A percentile compares a stretch with the other conserved stretches of the same genome.
Conservation (phyloP, 192 early-diverging fungal genomes). For the Mortierella antarctica region DNA sequence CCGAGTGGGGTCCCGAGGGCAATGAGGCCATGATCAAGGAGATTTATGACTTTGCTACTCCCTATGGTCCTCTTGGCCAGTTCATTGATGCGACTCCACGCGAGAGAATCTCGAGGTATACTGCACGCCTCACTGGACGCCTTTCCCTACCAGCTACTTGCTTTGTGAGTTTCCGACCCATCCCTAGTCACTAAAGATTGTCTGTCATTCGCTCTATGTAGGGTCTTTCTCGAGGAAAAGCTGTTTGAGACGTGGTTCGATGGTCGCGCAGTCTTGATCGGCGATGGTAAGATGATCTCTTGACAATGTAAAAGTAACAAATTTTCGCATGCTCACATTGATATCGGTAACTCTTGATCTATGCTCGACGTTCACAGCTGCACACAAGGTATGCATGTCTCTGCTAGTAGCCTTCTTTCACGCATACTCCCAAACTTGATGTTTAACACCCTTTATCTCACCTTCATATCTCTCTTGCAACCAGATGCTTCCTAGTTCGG, state of each 20-base stretch:
- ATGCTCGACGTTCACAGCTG: background rate
- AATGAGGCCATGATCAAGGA: constrained; percentile 35
- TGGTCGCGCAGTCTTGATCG: constrained; percentile 23
- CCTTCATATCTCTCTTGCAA: background rate
- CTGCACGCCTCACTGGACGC: too few relatives aligned
- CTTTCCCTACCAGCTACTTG: too few relatives aligned
- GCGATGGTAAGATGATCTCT: constrained; percentile 25
- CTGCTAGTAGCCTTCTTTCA: background rate
- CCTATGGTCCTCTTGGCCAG: constrained; percentile 23
- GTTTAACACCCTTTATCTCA: background rate
- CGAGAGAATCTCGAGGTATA: constrained; percentile 13
- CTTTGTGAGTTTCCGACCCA: too few relatives aligned
- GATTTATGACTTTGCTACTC: constrained; percentile 15
- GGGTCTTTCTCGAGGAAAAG: constrained; percentile 42
- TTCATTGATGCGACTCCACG: constrained; percentile 29
- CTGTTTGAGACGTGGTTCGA: constrained; percentile 50
- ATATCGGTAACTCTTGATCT: too few relatives aligned
- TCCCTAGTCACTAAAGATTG: too few relatives aligned
- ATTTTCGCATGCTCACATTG: background rate
- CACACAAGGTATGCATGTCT: constrained; percentile 20
- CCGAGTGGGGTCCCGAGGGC: constrained; percentile 26
- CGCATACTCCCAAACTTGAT: background rate
- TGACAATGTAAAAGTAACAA: background rate
- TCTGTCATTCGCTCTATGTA: background rate
- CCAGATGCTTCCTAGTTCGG: constrained; percentile 36